phyloP scores from a whole-genome alignment of 2,329 filamentous ascomycete species.

The Shiraia bambusicola region DNA sequence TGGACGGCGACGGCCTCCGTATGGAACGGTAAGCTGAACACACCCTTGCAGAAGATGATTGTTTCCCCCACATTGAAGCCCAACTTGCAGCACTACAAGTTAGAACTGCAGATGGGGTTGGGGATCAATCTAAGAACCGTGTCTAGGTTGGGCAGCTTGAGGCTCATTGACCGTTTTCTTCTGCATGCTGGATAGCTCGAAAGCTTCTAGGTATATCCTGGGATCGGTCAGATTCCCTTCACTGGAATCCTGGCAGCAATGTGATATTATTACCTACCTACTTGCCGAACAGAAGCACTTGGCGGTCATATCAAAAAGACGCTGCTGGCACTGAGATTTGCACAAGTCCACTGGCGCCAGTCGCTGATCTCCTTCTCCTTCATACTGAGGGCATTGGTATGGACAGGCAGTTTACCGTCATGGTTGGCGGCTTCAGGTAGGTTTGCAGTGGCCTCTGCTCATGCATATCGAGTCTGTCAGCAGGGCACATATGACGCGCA shows the following conservation, averaged over 20 bases:
- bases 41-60: too few relatives aligned
- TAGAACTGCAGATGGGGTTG: too few relatives aligned
- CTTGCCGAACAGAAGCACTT: conserved; percentile 23
- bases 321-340: conserved; percentile 20
- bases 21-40: too few relatives aligned
- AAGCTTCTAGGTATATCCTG: conserved; percentile 24
- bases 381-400: conserved; percentile 17
- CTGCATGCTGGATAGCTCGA: too few relatives aligned
- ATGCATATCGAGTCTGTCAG: conserved; percentile 34
- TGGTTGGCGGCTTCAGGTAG: conserved; percentile 13
- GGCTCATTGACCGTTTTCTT: conserved; percentile 13
- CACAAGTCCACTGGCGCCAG: conserved; percentile 31
- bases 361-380: conserved; percentile 23
- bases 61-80: too few relatives aligned
- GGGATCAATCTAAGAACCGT: too few relatives aligned
- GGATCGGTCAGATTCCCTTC: conserved; percentile 18
- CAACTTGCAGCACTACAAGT: too few relatives aligned
- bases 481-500: conserved; percentile 14
- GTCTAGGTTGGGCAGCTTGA: too few relatives aligned
- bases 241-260: conserved; percentile 26
- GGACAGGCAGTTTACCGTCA: conserved; percentile 16
- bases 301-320: conserved; percentile 26
- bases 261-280: conserved; percentile 24
- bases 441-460: too few relatives aligned
- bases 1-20: too few relatives aligned